Evolutionary conservation across 208 protist species (phyloP).

Genomic region (Lotmaria passim): DNA sequence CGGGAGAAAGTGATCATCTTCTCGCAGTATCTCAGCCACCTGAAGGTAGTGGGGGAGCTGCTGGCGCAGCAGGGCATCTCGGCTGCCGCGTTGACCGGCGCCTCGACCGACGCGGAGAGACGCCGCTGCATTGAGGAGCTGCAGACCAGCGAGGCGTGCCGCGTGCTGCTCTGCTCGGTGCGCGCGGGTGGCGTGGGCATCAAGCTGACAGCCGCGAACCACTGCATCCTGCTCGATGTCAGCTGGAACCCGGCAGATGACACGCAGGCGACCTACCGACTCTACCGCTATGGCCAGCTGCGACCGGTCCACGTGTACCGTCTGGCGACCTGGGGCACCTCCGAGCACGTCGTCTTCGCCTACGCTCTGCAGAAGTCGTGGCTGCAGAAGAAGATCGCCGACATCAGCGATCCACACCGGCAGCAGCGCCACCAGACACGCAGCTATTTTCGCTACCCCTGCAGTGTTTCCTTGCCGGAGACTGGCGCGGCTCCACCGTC

Average conservation of each 20-base stretch:
- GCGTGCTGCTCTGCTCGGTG: slow-evolving; percentile 92
- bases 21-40: slow-evolving; percentile 67
- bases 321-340: slow-evolving; percentile 89
- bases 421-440: slow-evolving; percentile 74
- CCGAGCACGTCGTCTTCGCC: slow-evolving; percentile 93
- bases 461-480: slow-evolving; percentile 48
- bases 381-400: slow-evolving; percentile 86
- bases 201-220: slow-evolving; percentile 91
- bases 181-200: slow-evolving; percentile 93
- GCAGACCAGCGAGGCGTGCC: slow-evolving; percentile 34
- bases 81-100: slow-evolving; percentile 53
- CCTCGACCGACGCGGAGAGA: slow-evolving; percentile 43
- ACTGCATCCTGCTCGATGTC: slow-evolving; percentile 96
- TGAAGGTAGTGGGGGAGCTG: slow-evolving; percentile 53
- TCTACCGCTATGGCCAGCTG: slow-evolving; percentile 94
- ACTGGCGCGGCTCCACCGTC: background rate
- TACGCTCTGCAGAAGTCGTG: slow-evolving; percentile 87
- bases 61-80: slow-evolving; percentile 33
- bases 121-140: slow-evolving; percentile 70
- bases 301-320: slow-evolving; percentile 92
- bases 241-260: slow-evolving; percentile 93
- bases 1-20: slow-evolving; percentile 86
- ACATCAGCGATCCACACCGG: slow-evolving; percentile 74
- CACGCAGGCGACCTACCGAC: slow-evolving; percentile 93
- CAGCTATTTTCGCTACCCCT: slow-evolving; percentile 83